Evolutionary conservation across 371 early-diverging fungal species (phyloP), one percentile per base, ranked within the genome.

Genomic region (Mucor irregularis): DNA sequence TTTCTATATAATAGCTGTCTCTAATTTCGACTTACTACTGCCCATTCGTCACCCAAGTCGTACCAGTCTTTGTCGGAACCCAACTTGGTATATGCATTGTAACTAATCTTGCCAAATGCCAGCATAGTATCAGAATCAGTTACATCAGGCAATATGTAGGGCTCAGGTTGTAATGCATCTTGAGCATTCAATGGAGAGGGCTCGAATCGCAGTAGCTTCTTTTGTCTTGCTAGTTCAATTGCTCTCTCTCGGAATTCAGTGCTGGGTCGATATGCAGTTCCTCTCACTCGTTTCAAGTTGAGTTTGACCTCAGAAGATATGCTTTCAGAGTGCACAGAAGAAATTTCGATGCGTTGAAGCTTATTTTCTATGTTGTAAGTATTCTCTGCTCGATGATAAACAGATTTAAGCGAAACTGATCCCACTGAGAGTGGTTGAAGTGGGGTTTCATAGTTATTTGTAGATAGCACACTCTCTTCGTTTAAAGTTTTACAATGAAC

Each of bases 61-160:
- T 87, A 85, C 90, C 90, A 85, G 46, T 82, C 90, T 0, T 46
- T 50, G 0, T 88, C 75, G 29, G 75, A 64, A 0, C 53, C 71
- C 13, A 78, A 68, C 25, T 84, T 79, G 19, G 64, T 62, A 68
- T 94, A 94, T 4, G 92, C 86, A 58, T 93, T 86, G 38, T 75
- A 80, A 2, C 86, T 84, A 91, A 94, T 92, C 39, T 76, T 62
- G n/a, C 88, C 92, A 24, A 94, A 58, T 16, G 77, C 64, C n/a
- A 87, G 64, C 17, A 94, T 79, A 1, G 92, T 89, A 26, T 66
- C 61, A 24, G 82, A 80, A 59, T 93, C 86, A 1, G 81, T 80
- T n/a, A 85, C 74, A 66, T 94, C 83, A 4, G 96, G 95, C 21
- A 63, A 3, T 2, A 35, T n/a, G 17, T 35, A 45, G 5, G 31